phyloP scores from a whole-genome alignment of 1,284 basidiomycete species.

The Apiotrichum montevideense region DNA sequence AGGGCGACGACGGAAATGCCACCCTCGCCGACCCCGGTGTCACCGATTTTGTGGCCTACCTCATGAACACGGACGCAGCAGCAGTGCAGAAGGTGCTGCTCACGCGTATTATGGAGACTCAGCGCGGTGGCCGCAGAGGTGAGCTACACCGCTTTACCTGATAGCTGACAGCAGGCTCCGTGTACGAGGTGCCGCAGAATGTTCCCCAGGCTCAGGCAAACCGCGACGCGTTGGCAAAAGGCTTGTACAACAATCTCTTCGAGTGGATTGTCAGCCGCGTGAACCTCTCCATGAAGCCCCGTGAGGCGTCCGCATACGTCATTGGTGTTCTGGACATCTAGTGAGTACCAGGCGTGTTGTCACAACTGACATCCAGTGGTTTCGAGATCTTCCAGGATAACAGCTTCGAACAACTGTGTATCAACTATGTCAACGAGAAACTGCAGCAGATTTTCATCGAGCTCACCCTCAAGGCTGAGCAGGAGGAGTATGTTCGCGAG shows the following conservation, averaged over 20 bases:
- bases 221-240: slow-evolving; percentile 88
- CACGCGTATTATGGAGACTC: slow-evolving; percentile 83
- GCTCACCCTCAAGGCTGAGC: slow-evolving; percentile 95
- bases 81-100: slow-evolving; percentile 82
- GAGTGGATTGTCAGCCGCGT: slow-evolving; percentile 98
- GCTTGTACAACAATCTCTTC: slow-evolving; percentile 97
- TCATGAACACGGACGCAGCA: slow-evolving; percentile 79
- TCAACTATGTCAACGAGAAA: slow-evolving; percentile 99
- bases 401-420: slow-evolving; percentile 97
- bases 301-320: slow-evolving; percentile 66
- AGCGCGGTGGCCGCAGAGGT: slow-evolving; percentile 82
- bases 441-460: slow-evolving; percentile 99
- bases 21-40: slow-evolving; percentile 74
- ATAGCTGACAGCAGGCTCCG: slow-evolving; percentile 52
- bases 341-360: slow-evolving; percentile 23
- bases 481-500: slow-evolving; percentile 97
- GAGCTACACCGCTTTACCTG: slow-evolving; percentile 1
- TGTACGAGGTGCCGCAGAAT: slow-evolving; percentile 96
- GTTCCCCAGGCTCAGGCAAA: slow-evolving; percentile 83
- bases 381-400: slow-evolving; percentile 99
- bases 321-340: slow-evolving; percentile 98
- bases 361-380: slow-evolving; percentile 43
- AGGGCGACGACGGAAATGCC: slow-evolving; percentile 86
- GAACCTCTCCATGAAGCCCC: slow-evolving; percentile 94
- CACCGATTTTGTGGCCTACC: slow-evolving; percentile 91